phyloP scores from a whole-genome alignment of 768 basidiomycete genomes.

The Auriscalpium microsporum region DNA sequence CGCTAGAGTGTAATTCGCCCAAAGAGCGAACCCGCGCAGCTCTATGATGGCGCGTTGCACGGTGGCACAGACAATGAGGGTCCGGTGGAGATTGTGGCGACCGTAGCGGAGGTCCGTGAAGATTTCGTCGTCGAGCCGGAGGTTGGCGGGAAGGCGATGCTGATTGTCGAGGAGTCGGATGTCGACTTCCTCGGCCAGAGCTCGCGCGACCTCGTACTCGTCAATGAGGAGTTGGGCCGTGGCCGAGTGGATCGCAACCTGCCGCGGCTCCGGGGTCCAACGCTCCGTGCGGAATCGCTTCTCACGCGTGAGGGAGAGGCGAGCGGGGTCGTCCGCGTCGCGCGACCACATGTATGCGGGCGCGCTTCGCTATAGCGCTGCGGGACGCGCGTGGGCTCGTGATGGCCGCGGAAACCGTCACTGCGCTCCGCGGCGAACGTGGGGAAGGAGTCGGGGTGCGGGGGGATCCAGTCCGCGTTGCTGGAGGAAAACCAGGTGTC shows the following conservation, averaged over 20 bases:
- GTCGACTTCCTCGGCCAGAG: background rate
- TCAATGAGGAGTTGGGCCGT: background rate
- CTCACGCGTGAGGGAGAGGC: background rate
- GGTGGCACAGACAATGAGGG: background rate
- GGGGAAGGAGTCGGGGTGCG: background rate
- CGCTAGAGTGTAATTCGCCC: background rate
- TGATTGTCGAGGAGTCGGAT: background rate
- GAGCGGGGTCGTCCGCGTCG: background rate
- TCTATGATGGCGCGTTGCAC: background rate
- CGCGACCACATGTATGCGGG: background rate
- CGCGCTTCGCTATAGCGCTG: background rate
- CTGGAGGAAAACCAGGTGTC: background rate
- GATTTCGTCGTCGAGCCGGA: background rate
- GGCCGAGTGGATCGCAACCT: background rate
- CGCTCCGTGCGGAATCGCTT: background rate
- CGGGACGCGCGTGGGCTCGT: background rate
- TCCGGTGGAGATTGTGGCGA: background rate
- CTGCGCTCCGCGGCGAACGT: background rate
- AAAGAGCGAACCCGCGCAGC: background rate
- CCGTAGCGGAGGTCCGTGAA: background rate
- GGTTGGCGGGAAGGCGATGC: background rate
- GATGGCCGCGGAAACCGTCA: background rate
- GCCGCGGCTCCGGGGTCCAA: background rate
- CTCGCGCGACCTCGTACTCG: background rate
- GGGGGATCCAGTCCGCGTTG: background rate